These are phyloP conservation scores for Volutella citrinella DNA, from an alignment of 2,329 filamentous ascomycete genomes.

Conservation along the genomic window DNA sequence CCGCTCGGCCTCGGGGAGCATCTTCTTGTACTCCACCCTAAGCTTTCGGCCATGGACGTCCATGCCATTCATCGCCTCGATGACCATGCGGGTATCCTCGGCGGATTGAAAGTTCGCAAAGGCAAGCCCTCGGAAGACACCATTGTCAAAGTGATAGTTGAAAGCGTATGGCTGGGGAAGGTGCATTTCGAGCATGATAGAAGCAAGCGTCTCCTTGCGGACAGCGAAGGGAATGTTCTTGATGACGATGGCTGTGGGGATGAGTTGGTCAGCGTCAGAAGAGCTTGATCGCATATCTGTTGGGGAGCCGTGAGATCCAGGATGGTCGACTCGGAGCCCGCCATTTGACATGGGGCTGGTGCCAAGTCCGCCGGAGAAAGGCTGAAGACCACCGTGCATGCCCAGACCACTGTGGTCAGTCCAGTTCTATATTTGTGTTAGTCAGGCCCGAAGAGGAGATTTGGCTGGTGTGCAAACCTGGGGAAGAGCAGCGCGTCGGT, in stretches of 20 bases:
- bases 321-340: slow-evolving; percentile 42
- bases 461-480: slow-evolving; percentile 55
- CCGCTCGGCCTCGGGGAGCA: slow-evolving; percentile 90
- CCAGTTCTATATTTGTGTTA: slow-evolving; percentile 41
- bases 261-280: slow-evolving; percentile 76
- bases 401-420: slow-evolving; percentile 45
- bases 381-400: slow-evolving; percentile 38
- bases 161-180: slow-evolving; percentile 96
- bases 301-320: slow-evolving; percentile 38
- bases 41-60: slow-evolving; percentile 93
- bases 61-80: slow-evolving; percentile 91
- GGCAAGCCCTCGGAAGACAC: slow-evolving; percentile 90
- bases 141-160: slow-evolving; percentile 99
- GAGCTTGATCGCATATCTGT: slow-evolving; percentile 39
- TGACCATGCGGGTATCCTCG: slow-evolving; percentile 89
- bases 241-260: slow-evolving; percentile 97
- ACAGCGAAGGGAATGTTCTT: slow-evolving; percentile 99
- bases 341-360: slow-evolving; percentile 37
- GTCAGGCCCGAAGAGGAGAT: slow-evolving; percentile 2
- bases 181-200: slow-evolving; percentile 90
- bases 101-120: slow-evolving; percentile 98
- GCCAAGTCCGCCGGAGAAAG: slow-evolving; percentile 33
- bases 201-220: slow-evolving; percentile 91
- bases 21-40: slow-evolving; percentile 98
- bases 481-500: slow-evolving; percentile 63